Conservation (phyloP, 176 grass and related monocot genomes). For the Urochloa ruziziensis region DNA sequence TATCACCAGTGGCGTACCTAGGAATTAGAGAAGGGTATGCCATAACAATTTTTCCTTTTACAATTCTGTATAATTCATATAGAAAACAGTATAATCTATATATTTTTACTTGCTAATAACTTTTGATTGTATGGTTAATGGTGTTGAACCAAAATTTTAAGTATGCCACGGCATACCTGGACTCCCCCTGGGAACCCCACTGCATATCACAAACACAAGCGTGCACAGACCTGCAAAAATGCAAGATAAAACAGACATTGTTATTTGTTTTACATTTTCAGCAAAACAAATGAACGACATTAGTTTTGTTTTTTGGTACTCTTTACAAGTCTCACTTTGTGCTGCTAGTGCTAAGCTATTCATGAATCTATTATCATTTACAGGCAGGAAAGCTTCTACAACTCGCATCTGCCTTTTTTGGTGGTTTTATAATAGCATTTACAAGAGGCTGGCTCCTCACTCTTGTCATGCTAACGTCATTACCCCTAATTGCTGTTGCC, state of each 20-base stretch:
- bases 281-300: not conserved
- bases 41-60: too few relatives aligned
- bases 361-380: conserved; percentile 7
- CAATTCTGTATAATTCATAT: too few relatives aligned
- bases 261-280: not conserved
- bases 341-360: not conserved
- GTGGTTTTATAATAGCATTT: conserved; percentile 73
- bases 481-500: conserved; percentile 48
- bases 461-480: conserved; percentile 67
- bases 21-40: too few relatives aligned
- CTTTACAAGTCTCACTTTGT: not conserved
- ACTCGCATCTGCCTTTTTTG: conserved; percentile 45
- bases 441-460: conserved; percentile 72
- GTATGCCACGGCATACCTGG: too few relatives aligned
- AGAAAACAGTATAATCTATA: too few relatives aligned
- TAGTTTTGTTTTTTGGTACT: too few relatives aligned
- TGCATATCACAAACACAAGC: not conserved
- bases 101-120: too few relatives aligned
- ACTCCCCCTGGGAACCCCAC: too few relatives aligned
- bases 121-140: too few relatives aligned
- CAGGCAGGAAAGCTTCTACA: conserved; percentile 77
- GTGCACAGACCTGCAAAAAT: not conserved
- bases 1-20: too few relatives aligned
- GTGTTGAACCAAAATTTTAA: too few relatives aligned
- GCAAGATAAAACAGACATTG: not conserved